phyloP scores from a whole-genome alignment of 2,329 filamentous ascomycete species.

The Ascocoryne sarcoides region DNA sequence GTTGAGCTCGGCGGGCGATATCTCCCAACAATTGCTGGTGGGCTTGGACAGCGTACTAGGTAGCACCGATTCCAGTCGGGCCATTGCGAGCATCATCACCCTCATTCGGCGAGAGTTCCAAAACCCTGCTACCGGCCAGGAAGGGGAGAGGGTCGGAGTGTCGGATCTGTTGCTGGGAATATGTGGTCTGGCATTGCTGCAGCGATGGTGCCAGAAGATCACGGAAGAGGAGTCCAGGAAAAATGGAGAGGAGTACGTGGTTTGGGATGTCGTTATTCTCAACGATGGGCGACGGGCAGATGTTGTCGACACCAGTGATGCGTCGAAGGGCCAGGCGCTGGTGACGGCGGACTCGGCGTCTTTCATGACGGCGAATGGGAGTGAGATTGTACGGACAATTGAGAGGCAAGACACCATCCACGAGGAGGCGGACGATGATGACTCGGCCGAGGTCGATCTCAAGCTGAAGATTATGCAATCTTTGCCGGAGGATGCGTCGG shows the following conservation, averaged over 20 bases:
- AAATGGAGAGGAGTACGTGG: constrained; percentile 43
- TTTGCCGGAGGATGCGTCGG: constrained; percentile 45
- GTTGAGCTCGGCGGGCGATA: constrained; percentile 44
- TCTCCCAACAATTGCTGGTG: constrained; percentile 48
- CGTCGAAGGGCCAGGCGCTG: constrained; percentile 16
- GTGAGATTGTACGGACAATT: constrained; percentile 30
- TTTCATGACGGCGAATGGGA: constrained; percentile 21
- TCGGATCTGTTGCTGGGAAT: constrained; percentile 52
- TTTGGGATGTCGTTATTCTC: constrained; percentile 60
- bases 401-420: constrained; percentile 29
- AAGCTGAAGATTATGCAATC: constrained; percentile 47
- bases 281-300: constrained; percentile 50
- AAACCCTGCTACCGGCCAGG: constrained; percentile 50
- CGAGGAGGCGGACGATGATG: constrained; percentile 30
- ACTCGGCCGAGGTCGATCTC: constrained; percentile 38
- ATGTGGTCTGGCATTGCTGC: constrained; percentile 52
- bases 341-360: constrained; percentile 30
- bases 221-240: constrained; percentile 41
- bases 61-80: constrained; percentile 59
- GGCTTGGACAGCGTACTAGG: constrained; percentile 57
- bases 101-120: constrained; percentile 56
- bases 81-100: constrained; percentile 57
- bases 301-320: constrained; percentile 31
- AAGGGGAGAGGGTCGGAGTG: constrained; percentile 51
- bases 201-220: constrained; percentile 44